Base-by-base conservation (phyloP, 352 stramenopile species). In the Globisporangium cederbergense region DNA sequence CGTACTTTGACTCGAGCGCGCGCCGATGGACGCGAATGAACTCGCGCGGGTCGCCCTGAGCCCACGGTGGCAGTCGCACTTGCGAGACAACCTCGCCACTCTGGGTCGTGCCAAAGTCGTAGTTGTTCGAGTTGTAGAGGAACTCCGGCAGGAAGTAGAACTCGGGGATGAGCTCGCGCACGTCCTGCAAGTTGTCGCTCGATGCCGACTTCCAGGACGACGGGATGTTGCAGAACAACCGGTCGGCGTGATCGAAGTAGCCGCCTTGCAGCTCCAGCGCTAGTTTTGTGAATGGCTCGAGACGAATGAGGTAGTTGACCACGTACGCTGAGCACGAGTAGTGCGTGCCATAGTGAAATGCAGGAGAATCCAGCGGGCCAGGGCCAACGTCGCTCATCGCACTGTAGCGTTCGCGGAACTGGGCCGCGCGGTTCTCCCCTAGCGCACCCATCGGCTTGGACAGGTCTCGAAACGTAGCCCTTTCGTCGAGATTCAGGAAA, bases 301-400 rank as follows among this genome's bases (percentile, higher is more conserved):
- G 79, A 14, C 97, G 86, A 63, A 99, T 88, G 42, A 99, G 79
- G 66, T 98, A 99, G 75, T 98, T 98, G 20, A 99, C 75, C 16
- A 99, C 95, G 68, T 98, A 98, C 18, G 86, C 97, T 28, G 96
- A 96, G 54, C 91, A 97, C 30, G 90, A 98, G 75, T 99, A 99
- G 68, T 99, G 97, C 6, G 95, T 99, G 5, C 97, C 97, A 68
- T 98, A 99, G 67, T 99, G 92, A 68, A 99, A 99, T 8, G 95
- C 81, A 1, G 97, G 96, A 2, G 81, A 78, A n/a, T 80, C 82
- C 60, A 91, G 77, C 11, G 66, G 64, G 8, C 63, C 72, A 10
- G 71, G 57, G 7, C 55, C 67, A 9, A 75, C 66, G 22, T 93
- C 84, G 22, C 50, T 78, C 75, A 94, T 80, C 6, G 83, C 77